Base-by-base conservation (phyloP, 1,284 basidiomycete species). In the Mixia osmundae region DNA sequence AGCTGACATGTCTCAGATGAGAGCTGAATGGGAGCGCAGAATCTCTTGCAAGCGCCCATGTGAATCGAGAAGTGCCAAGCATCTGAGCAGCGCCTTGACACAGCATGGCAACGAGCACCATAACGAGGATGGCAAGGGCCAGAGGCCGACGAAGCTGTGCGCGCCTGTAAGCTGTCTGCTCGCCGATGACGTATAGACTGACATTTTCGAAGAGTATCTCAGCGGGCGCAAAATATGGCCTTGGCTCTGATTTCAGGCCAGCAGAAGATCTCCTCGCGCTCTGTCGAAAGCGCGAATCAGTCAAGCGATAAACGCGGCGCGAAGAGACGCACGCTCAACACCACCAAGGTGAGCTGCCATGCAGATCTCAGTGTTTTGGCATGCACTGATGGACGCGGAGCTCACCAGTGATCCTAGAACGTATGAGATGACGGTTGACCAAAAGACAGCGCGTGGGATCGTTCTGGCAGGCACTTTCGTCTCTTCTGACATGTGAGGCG, bases 381-480 rank as follows among this genome's bases (percentile, higher is more conserved):
- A 26, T 26, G 33, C 18, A 9, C 12, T 7, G 9, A 16, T n/a
- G 14, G 10, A 18, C 14, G 10, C 8, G 26, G 30, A 33, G 14
- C 7, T 38, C 22, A 47, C 38, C 1, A 51, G 33, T 47, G 47
- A 50, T 3, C 50, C 50, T 23, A 47, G 38, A 5, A 39, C 6
- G 36, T 51, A 51, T 14, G 43, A 47, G 2, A 42, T 30, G 3
- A 42, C 42, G 4, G 39, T 39, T 9, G 37, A 38, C 49, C 49
- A 51, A 19, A 51, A 51, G 40, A 50, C 45, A 22, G 49, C 47
- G 3, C 45, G 29, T 5, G 50, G 50, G 0, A 51, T 49, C 2
- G 48, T 46, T n/a, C 45, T 27, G 1, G 45, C 35, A 9, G 50
- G 50, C 0, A 20, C 25, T 33, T 44, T 49, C 4, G 49, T 49